Percentiles rank a stretch among this genome's conserved stretches.
phyloP scores from a whole-genome alignment of 1,284 basidiomycete genomes.

The Cutaneotrichosporon dermatis region DNA sequence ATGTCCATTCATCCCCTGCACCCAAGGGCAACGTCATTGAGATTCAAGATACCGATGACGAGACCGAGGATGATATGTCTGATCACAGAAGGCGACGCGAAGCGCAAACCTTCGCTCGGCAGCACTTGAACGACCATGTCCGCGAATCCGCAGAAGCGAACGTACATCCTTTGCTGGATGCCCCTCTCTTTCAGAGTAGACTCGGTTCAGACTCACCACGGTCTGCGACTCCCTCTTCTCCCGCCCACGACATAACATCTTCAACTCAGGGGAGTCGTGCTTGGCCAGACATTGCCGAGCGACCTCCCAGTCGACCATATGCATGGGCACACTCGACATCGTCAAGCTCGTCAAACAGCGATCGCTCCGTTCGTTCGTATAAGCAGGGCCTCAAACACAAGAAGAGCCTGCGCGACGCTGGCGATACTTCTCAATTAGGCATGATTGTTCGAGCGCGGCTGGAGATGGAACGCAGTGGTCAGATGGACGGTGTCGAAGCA shows the following conservation, averaged over 20 bases:
- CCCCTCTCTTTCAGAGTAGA: neutral
- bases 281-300: neutral
- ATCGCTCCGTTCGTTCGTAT: neutral
- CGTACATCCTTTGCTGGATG: neutral
- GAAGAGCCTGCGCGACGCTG: neutral
- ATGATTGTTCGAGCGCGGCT: neutral
- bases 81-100: neutral
- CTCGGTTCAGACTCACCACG: no score
- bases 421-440: neutral
- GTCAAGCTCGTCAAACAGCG: neutral
- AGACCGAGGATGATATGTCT: neutral
- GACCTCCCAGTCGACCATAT: neutral
- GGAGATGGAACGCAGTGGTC: neutral
- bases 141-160: neutral
- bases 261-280: no score
- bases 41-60: neutral
- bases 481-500: neutral
- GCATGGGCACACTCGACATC: neutral
- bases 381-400: neutral
- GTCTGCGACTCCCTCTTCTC: no score
- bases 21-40: neutral
- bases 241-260: no score
- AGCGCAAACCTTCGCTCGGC: neutral
- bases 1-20: neutral
- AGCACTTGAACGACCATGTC: slow-evolving; percentile 13